Base-by-base conservation (phyloP, 73 alveolate species). In the Stentor coeruleus region DNA sequence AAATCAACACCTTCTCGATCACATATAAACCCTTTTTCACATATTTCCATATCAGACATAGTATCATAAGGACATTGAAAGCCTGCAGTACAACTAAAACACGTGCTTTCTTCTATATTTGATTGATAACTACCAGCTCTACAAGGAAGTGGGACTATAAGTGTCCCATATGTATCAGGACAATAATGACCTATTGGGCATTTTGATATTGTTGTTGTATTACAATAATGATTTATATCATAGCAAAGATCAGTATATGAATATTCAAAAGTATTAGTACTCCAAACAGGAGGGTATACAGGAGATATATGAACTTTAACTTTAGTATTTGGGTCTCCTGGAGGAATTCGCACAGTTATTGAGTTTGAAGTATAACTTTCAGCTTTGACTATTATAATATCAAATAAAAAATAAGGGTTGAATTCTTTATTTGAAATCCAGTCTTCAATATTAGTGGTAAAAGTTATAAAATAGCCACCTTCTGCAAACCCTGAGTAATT, bases 81-180 rank as follows among this genome's bases (percentile, higher is more conserved):
- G 31, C 89, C 92, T 38, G 89, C 90, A 49, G 89, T 85, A 41
- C 92, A 86, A 31, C 3, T 74, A 49, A 60, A 3, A 38, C 89
- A 81, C 3, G 86, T 26, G 15, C 37, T n/a, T 1, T 39, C 39
- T 28, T 90, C 95, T n/a, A 72, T 77, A 1, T 11, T 30, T n/a
- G 84, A 31, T 14, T 81, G 59, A 4, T 3, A 37, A 3, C 91
- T 87, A 75, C 83, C 83, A 75, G 76, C 35, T 11, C 39, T 28
- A 75, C 83, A 38, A 41, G 30, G 15, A 41, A 80, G 1, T 26
- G 30, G 30, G 83, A 36, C 30, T 36, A 76, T 0, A 1, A 80
- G 0, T 0, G 85, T 58, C 20, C 73, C 40, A 38, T 3, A 14
- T 33, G 15, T 31, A 66, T 37, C n/a, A 26, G 79, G 3, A 39